Conservation (phyloP, 163 green algal species). For the Volvox carteri region DNA sequence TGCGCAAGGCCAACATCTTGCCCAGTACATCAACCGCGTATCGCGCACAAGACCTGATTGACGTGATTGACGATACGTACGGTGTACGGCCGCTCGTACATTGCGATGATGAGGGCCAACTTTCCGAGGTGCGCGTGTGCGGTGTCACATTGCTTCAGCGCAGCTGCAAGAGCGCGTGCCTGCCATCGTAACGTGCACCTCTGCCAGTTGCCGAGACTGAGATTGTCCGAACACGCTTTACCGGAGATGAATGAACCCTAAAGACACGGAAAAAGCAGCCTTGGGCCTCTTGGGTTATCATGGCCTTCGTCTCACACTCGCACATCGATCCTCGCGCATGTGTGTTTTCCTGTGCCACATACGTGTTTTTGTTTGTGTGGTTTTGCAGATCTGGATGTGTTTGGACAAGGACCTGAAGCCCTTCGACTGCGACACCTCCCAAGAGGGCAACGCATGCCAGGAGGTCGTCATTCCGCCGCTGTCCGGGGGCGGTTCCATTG, state of each 20-base stretch:
- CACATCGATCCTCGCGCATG: too few relatives aligned
- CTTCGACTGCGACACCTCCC: conserved; percentile 54
- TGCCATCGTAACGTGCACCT: too few relatives aligned
- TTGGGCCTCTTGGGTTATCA: too few relatives aligned
- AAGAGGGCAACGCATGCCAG: neutral
- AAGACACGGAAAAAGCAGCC: too few relatives aligned
- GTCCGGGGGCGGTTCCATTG: neutral
- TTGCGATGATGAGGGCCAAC: conserved; percentile 62
- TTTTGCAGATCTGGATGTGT: conserved; percentile 77
- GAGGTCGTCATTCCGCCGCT: conserved; percentile 30
- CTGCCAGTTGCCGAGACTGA: too few relatives aligned
- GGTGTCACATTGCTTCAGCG: too few relatives aligned
- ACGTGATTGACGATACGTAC: conserved; percentile 66
- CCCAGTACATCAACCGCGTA: conserved; percentile 57
- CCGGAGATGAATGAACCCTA: too few relatives aligned
- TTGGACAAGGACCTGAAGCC: conserved; percentile 69
- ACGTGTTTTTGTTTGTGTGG: neutral
- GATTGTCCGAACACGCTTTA: too few relatives aligned
- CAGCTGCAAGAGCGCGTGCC: too few relatives aligned
- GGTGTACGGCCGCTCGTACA: conserved; percentile 66
- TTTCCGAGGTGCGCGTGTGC: conserved; percentile 69
- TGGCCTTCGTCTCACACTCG: too few relatives aligned
- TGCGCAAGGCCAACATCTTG: conserved; percentile 61
- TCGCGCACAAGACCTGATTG: conserved; percentile 19
- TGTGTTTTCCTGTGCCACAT: too few relatives aligned